Evolutionary conservation across 2,329 filamentous ascomycete genomes (phyloP).

Genomic region (Acarospora socialis): DNA sequence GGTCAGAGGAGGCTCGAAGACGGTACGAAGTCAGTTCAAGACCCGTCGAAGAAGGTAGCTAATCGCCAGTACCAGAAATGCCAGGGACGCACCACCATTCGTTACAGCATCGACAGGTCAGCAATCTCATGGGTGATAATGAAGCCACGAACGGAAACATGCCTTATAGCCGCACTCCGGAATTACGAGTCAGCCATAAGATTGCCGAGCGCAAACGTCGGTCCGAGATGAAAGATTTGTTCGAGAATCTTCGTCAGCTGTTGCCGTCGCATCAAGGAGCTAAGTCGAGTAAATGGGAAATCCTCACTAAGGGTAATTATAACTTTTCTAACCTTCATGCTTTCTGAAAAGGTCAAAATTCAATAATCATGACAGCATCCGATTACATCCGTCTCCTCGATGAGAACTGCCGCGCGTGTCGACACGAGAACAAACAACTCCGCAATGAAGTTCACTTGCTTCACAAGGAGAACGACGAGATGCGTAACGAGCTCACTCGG

Average conservation of each 20-base stretch:
- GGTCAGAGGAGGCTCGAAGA: slow-evolving; percentile 26
- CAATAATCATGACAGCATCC: slow-evolving; percentile 24
- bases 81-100: slow-evolving; percentile 34
- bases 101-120: slow-evolving; percentile 34
- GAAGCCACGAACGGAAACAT: slow-evolving; percentile 28
- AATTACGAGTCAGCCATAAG: slow-evolving; percentile 36
- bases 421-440: slow-evolving; percentile 15
- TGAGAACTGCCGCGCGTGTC: slow-evolving; percentile 19
- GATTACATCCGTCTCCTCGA: slow-evolving; percentile 34
- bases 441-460: slow-evolving; percentile 25
- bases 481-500: slow-evolving; percentile 13
- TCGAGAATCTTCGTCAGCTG: slow-evolving; percentile 30
- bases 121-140: slow-evolving; percentile 32
- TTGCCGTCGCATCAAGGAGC: slow-evolving; percentile 33
- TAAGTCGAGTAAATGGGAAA: slow-evolving; percentile 40
- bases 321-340: slow-evolving; percentile 1
- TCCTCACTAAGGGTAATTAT: slow-evolving; percentile 29
- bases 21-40: slow-evolving; percentile 22
- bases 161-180: slow-evolving; percentile 36
- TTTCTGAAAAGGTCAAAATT: slow-evolving; percentile 1
- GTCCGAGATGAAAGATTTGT: slow-evolving; percentile 39
- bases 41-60: too few relatives aligned
- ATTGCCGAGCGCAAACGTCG: slow-evolving; percentile 36
- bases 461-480: slow-evolving; percentile 20
- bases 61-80: slow-evolving; percentile 24